Percentiles rank a stretch among this genome's conserved stretches.
Evolutionary conservation across 192 early-diverging fungal species (phyloP).

Genomic region (Neocallimastix lanati): DNA sequence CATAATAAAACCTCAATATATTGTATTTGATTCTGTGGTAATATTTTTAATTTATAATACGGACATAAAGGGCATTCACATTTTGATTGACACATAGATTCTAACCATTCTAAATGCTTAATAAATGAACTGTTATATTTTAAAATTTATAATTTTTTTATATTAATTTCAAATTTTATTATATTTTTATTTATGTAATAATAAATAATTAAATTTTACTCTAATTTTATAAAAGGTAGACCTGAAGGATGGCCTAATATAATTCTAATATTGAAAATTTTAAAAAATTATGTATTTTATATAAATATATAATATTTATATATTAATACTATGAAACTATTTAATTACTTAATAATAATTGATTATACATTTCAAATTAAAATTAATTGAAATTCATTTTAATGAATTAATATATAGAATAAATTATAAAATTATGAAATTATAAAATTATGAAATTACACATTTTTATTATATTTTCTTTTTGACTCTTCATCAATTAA

Average conservation of each 20-base stretch:
- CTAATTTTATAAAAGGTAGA: neutral
- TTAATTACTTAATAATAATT: too few relatives aligned
- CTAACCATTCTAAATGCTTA: neutral
- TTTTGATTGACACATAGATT: neutral
- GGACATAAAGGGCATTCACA: neutral
- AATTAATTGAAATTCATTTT: too few relatives aligned
- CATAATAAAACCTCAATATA: neutral
- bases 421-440: too few relatives aligned
- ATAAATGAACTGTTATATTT: neutral
- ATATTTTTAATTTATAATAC: neutral
- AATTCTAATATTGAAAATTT: neutral
- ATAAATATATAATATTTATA: too few relatives aligned
- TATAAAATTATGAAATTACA: neutral
- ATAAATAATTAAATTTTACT: neutral
- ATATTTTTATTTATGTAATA: neutral
- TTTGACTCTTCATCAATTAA: neutral
- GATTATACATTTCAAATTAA: too few relatives aligned
- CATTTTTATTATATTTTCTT: neutral
- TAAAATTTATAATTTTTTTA: too few relatives aligned
- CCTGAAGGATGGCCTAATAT: neutral
- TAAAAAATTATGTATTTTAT: too few relatives aligned
- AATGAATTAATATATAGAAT: too few relatives aligned
- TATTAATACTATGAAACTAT: neutral
- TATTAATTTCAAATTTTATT: too few relatives aligned
- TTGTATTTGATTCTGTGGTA: neutral